Conservation (phyloP, 2,329 filamentous ascomycete genomes). For the Ascosphaera pollenicola region DNA sequence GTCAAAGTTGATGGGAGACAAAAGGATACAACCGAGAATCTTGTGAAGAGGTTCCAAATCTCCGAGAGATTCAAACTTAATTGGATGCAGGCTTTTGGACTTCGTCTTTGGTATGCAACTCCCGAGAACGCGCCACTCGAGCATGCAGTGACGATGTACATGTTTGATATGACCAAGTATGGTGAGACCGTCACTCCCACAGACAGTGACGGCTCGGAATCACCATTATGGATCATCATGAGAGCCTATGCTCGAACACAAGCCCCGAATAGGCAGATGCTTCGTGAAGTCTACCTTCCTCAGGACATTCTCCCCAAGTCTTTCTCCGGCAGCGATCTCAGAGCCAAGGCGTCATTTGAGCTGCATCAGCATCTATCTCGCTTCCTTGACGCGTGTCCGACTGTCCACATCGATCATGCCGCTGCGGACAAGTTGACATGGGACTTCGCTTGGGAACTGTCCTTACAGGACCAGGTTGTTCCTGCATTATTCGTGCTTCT, state of each 20-base stretch:
- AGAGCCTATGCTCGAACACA: constrained; percentile 44
- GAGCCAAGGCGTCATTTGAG: constrained; percentile 66
- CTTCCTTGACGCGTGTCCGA: constrained; percentile 21
- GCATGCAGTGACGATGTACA: constrained; percentile 50
- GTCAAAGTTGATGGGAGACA: constrained; percentile 55
- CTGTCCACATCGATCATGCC: constrained; percentile 30
- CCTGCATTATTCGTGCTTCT: constrained; percentile 57
- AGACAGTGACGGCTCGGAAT: constrained; percentile 40
- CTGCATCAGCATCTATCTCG: constrained; percentile 44
- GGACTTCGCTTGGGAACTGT: constrained; percentile 32
- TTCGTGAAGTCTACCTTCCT: constrained; percentile 29
- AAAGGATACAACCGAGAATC: constrained; percentile 57
- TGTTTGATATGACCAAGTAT: constrained; percentile 48
- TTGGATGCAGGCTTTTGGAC: constrained; percentile 83
- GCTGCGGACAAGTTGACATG: constrained; percentile 45
- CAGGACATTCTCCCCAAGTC: constrained; percentile 55
- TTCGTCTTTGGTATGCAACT: constrained; percentile 76
- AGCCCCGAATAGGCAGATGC: constrained; percentile 14
- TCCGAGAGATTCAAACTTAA: constrained; percentile 66
- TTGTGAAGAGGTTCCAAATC: constrained; percentile 57
- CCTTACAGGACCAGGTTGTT: constrained; percentile 40
- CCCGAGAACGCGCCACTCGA: constrained; percentile 45
- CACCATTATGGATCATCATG: constrained; percentile 70
- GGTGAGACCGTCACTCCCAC: constrained; percentile 45
- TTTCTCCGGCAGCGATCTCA: constrained; percentile 50